Evolutionary conservation across 2,329 filamentous ascomycete species (phyloP), one percentile per base, ranked within the genome.

Genomic region (Claviceps humidiphila): DNA sequence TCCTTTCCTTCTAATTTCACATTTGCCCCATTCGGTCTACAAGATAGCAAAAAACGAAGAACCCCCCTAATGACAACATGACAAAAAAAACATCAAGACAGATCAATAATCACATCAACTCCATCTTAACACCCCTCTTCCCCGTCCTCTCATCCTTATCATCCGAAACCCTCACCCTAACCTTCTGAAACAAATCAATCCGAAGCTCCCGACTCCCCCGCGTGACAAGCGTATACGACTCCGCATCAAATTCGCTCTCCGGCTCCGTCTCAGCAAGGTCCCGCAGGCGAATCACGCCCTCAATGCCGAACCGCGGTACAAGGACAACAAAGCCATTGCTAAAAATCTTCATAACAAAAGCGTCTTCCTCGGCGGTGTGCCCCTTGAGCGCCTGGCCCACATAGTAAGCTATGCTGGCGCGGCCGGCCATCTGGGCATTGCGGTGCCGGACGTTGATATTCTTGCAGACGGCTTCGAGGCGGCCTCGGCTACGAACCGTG

Each of bases 361-460:
- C 93, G 53, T 96, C 90, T 67, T 96, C 90, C 60, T 90, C 84
- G 7, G 80, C 79, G 34, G 80, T 74, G 58, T 75, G 73, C 56
- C 80, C 89, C 71, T 93, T 93, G 52, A 98, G 82, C 13, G 91
- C 89, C 71, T 98, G 93, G 0, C 93, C 93, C 48, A 98, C 93
- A 66, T 97, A 98, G 72, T 97, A 98, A 61, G 95, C 90, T 57
- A 98, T 90, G 60, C 86, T 93, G 26, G 93, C 91, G 54, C 93
- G 83, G 39, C 91, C 91, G 2, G 93, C 93, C 70, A 95, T 85
- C 70, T 98, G 93, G 37, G 93, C 93, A 68, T 98, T 98, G 63
- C 93, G 88, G 68, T 98, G 93, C 7, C 93, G 84, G 53, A 93
- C 84, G 68, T 98, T 98, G 78, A 98, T 96, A 72, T 98, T 98